Conservation (phyloP, 495 filamentous ascomycete species). For the Parachaetomium inaequale region DNA sequence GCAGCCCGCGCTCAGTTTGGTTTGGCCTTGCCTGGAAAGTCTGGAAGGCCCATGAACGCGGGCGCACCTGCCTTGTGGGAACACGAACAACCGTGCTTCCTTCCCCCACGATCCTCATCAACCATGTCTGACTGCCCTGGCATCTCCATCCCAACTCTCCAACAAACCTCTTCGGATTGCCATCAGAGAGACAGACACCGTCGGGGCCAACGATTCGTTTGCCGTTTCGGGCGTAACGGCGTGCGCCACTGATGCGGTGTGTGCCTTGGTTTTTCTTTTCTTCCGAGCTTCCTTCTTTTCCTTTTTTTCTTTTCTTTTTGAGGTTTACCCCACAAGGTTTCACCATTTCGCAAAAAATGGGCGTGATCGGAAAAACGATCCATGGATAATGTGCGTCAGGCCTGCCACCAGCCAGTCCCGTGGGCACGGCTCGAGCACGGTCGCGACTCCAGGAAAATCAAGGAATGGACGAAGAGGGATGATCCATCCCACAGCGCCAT, state of each 20-base stretch:
- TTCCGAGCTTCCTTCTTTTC: neutral
- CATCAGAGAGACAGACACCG: too few species aligned
- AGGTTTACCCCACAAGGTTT: neutral
- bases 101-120: neutral
- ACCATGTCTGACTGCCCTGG: neutral
- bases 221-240: neutral
- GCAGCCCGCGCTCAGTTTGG: neutral
- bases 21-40: neutral
- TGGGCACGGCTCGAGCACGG: neutral
- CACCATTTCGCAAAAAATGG: neutral
- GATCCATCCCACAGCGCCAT: neutral
- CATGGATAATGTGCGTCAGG: conserved; percentile 6
- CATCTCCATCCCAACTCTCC: neutral
- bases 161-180: neutral
- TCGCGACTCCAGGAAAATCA: too few species aligned
- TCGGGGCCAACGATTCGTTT: neutral
- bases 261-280: neutral
- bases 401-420: neutral
- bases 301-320: neutral
- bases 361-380: neutral
- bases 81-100: neutral
- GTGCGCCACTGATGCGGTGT: neutral
- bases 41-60: too few species aligned
- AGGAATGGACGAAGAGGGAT: too few species aligned
- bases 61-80: too few species aligned